A percentile compares a stretch with the other conserved stretches of the same genome.
Evolutionary conservation across 108 stramenopile genomes (phyloP).

Genomic region (Thalassiosira profunda): DNA sequence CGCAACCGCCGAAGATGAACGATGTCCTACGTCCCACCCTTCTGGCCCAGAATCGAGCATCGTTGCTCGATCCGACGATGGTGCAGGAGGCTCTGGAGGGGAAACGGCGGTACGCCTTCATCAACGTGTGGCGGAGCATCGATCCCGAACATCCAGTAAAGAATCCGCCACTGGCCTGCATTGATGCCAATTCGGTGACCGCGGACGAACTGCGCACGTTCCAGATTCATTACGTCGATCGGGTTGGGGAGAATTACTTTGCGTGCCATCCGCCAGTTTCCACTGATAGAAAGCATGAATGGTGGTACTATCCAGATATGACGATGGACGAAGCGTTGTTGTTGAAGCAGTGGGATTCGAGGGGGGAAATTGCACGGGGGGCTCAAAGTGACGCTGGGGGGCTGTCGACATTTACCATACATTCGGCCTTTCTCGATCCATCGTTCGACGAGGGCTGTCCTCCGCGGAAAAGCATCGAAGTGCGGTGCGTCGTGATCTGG

Average conservation of each 20-base stretch:
- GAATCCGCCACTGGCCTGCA: slow-evolving; percentile 57
- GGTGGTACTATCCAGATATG: slow-evolving; percentile 69
- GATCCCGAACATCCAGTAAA: slow-evolving; percentile 45
- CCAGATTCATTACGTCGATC: slow-evolving; percentile 62
- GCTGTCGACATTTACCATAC: slow-evolving; percentile 32
- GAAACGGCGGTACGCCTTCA: slow-evolving; percentile 56
- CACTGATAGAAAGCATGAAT: slow-evolving; percentile 31
- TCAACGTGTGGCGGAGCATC: slow-evolving; percentile 73
- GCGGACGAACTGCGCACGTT: slow-evolving; percentile 48
- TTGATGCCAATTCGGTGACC: slow-evolving; percentile 43
- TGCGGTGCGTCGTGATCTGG: slow-evolving; percentile 57
- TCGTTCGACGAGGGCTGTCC: slow-evolving; percentile 14
- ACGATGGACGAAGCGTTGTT: slow-evolving; percentile 53
- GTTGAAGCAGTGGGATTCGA: slow-evolving; percentile 55
- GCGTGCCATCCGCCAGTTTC: slow-evolving; percentile 10
- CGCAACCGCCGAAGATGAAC: slow-evolving; percentile 55
- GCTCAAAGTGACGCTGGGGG: slow-evolving; percentile 18
- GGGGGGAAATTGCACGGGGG: slow-evolving; percentile 43
- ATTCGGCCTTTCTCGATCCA: slow-evolving; percentile 57
- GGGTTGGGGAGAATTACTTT: slow-evolving; percentile 67
- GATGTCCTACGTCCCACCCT: slow-evolving; percentile 50
- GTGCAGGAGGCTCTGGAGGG: slow-evolving; percentile 51
- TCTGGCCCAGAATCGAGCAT: slow-evolving; percentile 10
- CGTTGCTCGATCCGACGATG: slow-evolving; percentile 48
- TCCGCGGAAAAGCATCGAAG: slow-evolving; percentile 57